A percentile compares a stretch with the other conserved stretches of the same genome.
Conservation (phyloP, 108 stramenopile species). For the Nitzschia inconspicua region DNA sequence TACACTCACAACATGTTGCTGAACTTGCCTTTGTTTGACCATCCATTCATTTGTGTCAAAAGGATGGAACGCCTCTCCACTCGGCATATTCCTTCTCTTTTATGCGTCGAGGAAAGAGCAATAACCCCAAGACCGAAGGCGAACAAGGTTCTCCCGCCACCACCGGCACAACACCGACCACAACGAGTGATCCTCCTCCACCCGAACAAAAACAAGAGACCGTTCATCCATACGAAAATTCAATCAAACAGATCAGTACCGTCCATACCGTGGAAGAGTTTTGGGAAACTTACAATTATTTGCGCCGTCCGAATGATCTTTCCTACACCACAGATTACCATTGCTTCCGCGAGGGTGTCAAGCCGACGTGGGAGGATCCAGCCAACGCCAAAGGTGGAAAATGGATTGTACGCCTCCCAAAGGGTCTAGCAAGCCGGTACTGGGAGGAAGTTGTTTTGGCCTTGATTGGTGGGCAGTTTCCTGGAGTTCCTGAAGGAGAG, state of each 20-base stretch:
- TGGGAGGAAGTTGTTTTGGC: conserved; percentile 96
- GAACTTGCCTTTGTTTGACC: no score
- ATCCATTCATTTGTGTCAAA: no score
- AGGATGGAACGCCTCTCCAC: conserved; percentile 40
- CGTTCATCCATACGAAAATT: conserved; percentile 65
- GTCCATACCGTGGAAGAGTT: conserved; percentile 92
- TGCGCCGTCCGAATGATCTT: conserved; percentile 81
- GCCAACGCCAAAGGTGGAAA: conserved; percentile 89
- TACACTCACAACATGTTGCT: no score
- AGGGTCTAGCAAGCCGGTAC: conserved; percentile 78
- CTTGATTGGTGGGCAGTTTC: conserved; percentile 91
- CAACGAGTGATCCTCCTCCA: background rate
- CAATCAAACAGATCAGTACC: conserved; percentile 83
- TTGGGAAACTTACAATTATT: conserved; percentile 89
- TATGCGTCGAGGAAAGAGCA: conserved; percentile 69
- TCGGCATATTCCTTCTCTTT: conserved; percentile 63
- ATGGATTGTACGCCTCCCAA: conserved; percentile 90
- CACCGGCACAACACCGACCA: conserved; percentile 10
- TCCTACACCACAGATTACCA: conserved; percentile 86
- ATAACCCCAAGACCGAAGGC: conserved; percentile 10
- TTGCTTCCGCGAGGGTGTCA: conserved; percentile 93
- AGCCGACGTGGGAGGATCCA: conserved; percentile 97
- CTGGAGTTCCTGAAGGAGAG: conserved; percentile 74
- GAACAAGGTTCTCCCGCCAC: conserved; percentile 20
- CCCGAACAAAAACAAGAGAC: conserved; percentile 9